Base-by-base conservation (phyloP, 495 filamentous ascomycete genomes). In the Penicillium taxi region DNA sequence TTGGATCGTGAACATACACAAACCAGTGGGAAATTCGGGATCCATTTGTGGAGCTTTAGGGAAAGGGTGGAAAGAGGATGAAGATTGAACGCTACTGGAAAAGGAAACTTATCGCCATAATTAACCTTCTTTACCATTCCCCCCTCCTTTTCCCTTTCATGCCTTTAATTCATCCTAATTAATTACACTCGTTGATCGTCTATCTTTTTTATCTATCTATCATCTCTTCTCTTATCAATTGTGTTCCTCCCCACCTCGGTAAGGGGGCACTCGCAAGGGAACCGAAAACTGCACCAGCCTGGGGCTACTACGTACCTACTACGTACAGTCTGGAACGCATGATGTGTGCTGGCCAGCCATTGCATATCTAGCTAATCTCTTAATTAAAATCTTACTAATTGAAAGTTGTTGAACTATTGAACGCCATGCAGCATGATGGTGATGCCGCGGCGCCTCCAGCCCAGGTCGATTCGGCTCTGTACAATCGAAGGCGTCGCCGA, bases 371-470 rank as follows among this genome's bases (percentile, higher is more conserved):
- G 26, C 41, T 48, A 35, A 47, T 48, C 33, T 35, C 26, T 18
- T 27, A 19, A 17, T 4, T 6, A 15, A 27, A 35, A 11, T 37
- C 31, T 38, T 18, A 30, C 8, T 30, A 28, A 2, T 12, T 13
- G 8, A 20, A 9, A 40, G 33, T 37, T 42, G 25, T 42, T 30
- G 37, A 39, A 56, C 47, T 54, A 52, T 50, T 48, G 52, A 50
- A 55, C 52, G 51, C 56, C 45, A 67, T 67, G 63, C 59, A 60
- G 53, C 41, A 46, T n/a, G 32, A 54, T 33, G 48, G 60, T 21
- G 35, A 38, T 35, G 33, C 49, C 22, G 34, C 55, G 42, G 45
- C 42, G 23, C 42, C 50, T 16, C 45, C 42, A 20, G 32, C 47
- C 31, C 52, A 53, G 44, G 55, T 52, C 4, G 48, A 58, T 29